phyloP scores from a whole-genome alignment of 2,329 filamentous ascomycete species.

The Lachnellula suecica region DNA sequence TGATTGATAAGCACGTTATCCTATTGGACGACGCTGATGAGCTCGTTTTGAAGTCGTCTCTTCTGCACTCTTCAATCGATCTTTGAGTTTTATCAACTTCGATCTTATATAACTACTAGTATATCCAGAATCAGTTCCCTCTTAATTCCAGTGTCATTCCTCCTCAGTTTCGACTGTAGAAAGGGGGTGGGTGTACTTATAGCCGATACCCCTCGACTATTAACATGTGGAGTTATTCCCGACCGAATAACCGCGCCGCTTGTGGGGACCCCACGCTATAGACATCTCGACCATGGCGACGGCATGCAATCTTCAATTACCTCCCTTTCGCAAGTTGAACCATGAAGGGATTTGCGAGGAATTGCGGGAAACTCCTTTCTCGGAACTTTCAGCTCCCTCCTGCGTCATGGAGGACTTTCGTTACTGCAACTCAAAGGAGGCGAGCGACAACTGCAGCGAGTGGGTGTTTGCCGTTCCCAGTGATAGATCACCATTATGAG shows the following conservation, averaged over 20 bases:
- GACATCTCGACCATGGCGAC: background rate
- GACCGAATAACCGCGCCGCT: background rate
- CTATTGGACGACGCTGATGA: no score
- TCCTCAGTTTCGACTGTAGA: background rate
- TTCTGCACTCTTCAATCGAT: no score
- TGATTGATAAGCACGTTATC: no score
- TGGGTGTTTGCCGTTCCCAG: constrained; percentile 10
- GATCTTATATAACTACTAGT: no score
- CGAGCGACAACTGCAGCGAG: constrained; percentile 9
- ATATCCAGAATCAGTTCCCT: no score
- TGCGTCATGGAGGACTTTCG: background rate
- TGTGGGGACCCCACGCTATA: constrained; percentile 5
- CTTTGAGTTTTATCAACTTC: no score
- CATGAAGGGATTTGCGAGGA: constrained; percentile 3
- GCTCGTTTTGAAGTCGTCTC: no score
- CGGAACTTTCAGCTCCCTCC: background rate
- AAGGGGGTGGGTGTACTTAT: background rate
- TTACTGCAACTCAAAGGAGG: constrained; percentile 26
- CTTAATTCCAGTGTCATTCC: no score
- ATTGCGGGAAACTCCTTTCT: background rate
- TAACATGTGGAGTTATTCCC: background rate
- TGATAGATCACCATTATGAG: constrained; percentile 28
- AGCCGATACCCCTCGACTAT: background rate
- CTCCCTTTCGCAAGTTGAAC: background rate
- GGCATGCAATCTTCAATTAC: background rate